Evolutionary conservation across 2,329 filamentous ascomycete species (phyloP).

Genomic region (Fusarium verrucosum): DNA sequence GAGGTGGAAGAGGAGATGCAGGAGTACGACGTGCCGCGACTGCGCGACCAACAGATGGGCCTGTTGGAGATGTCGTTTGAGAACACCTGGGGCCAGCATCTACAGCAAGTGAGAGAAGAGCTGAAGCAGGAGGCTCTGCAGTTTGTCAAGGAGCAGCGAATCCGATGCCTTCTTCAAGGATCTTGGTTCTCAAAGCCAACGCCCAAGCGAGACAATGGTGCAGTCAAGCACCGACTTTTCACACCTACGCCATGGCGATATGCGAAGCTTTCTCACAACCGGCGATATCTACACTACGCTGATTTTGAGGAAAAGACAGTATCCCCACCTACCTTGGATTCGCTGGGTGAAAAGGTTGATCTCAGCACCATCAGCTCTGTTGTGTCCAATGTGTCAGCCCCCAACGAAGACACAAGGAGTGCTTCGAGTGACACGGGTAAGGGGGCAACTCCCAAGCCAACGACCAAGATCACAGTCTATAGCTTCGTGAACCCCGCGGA

Average conservation of each 20-base stretch:
- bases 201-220: conserved; percentile 51
- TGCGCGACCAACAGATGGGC: conserved; percentile 93
- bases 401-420: conserved; percentile 61
- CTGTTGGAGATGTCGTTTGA: conserved; percentile 91
- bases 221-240: conserved; percentile 52
- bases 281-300: conserved; percentile 88
- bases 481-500: conserved; percentile 66
- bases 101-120: conserved; percentile 90
- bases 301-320: conserved; percentile 76
- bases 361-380: conserved; percentile 89
- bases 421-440: conserved; percentile 56
- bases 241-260: conserved; percentile 77
- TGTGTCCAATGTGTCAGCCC: conserved; percentile 86
- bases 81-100: conserved; percentile 90
- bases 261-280: conserved; percentile 88
- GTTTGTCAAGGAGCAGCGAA: conserved; percentile 96
- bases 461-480: conserved; percentile 92
- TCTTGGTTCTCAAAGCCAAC: conserved; percentile 79
- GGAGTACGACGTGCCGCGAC: conserved; percentile 79
- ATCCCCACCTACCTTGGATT: conserved; percentile 75
- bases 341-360: conserved; percentile 83
- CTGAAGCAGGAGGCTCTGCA: conserved; percentile 90
- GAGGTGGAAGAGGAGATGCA: conserved; percentile 90
- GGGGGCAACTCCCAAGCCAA: conserved; percentile 55
- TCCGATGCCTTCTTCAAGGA: conserved; percentile 86